These are phyloP conservation scores for Penicillium sp. DNA, from an alignment of 2,329 filamentous ascomycete genomes.

Conservation along the genomic window DNA sequence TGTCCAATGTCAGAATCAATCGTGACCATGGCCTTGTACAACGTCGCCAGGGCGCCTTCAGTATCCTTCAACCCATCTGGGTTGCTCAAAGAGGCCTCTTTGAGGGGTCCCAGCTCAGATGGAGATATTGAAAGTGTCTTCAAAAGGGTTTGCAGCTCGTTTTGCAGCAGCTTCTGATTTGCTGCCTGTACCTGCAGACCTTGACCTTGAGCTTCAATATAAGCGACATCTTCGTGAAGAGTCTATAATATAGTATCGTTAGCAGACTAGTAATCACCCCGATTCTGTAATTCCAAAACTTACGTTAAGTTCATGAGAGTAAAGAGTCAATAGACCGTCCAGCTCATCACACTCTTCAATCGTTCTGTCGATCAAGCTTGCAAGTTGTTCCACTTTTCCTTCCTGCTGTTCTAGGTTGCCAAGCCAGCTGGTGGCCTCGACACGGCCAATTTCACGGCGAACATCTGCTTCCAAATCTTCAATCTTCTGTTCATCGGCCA, in stretches of 20 bases:
- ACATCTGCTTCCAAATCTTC: constrained; percentile 80
- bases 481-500: constrained; percentile 70
- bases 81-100: constrained; percentile 69
- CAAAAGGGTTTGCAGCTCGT: constrained; percentile 83
- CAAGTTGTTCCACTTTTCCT: constrained; percentile 82
- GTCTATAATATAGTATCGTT: constrained; percentile 56
- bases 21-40: constrained; percentile 90
- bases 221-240: constrained; percentile 90
- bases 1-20: constrained; percentile 79
- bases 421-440: constrained; percentile 91
- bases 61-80: constrained; percentile 70
- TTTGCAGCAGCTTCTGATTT: constrained; percentile 90
- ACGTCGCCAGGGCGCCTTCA: constrained; percentile 70
- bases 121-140: constrained; percentile 85
- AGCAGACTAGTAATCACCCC: constrained; percentile 19
- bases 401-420: constrained; percentile 81
- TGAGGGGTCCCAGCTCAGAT: constrained; percentile 70
- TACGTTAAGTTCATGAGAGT: constrained; percentile 89
- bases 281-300: constrained; percentile 33
- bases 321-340: constrained; percentile 88
- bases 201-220: constrained; percentile 95
- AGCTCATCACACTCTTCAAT: constrained; percentile 94
- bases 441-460: constrained; percentile 81
- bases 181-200: constrained; percentile 95
- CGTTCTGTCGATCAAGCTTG: constrained; percentile 80